A percentile compares a stretch with the other conserved stretches of the same genome.
phyloP scores from a whole-genome alignment of 2,329 filamentous ascomycete species.

The Chaetomiaceae sp. region DNA sequence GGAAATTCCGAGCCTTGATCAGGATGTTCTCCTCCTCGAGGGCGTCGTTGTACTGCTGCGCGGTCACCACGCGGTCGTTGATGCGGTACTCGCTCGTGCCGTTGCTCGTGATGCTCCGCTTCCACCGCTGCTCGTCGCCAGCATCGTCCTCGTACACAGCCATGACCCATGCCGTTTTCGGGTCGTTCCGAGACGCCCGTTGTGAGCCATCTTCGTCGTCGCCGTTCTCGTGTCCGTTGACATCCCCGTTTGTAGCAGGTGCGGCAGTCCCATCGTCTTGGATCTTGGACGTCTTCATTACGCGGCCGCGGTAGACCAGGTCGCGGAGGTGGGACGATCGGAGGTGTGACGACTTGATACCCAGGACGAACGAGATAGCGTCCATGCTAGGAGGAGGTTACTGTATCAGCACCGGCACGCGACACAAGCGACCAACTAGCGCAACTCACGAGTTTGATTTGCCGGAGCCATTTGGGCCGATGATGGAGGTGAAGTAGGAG shows the following conservation, averaged over 20 bases:
- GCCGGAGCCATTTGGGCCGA: constrained; percentile 97
- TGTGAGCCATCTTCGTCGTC: constrained; percentile 53
- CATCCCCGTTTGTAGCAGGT: constrained; percentile 53
- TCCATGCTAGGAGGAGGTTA: constrained; percentile 69
- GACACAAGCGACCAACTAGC: constrained; percentile 1
- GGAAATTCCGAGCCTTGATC: constrained; percentile 95
- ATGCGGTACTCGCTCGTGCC: constrained; percentile 95
- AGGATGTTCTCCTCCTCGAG: constrained; percentile 93
- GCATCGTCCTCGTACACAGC: constrained; percentile 98
- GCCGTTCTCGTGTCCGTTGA: constrained; percentile 57
- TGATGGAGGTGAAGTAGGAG: constrained; percentile 98
- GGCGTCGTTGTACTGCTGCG: constrained; percentile 88
- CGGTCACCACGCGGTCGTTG: constrained; percentile 84
- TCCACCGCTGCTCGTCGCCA: constrained; percentile 92
- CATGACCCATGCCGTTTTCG: constrained; percentile 97
- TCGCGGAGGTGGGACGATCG: constrained; percentile 92
- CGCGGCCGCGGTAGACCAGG: constrained; percentile 90
- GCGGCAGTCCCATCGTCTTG: constrained; percentile 82
- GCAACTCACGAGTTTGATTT: constrained; percentile 87
- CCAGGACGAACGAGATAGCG: constrained; percentile 96
- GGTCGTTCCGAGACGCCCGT: constrained; percentile 70
- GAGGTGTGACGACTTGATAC: constrained; percentile 97
- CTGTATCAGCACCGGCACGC: constrained; percentile 23
- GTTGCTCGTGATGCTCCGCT: constrained; percentile 82
- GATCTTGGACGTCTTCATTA: constrained; percentile 87